These are phyloP conservation scores for Hyphopichia burtonii DNA, from an alignment of 1,139 yeast genomes.

Conservation along the genomic window DNA sequence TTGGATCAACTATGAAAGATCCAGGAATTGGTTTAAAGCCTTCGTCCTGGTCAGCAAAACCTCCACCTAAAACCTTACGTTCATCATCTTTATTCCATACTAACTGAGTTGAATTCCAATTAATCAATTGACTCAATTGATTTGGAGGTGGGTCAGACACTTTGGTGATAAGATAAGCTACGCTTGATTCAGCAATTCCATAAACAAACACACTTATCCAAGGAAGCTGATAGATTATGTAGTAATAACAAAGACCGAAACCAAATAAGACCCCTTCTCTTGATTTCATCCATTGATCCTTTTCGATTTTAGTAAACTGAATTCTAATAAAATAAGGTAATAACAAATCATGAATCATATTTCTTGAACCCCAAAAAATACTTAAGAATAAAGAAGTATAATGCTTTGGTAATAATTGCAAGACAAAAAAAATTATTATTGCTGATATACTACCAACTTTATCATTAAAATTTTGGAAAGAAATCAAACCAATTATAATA, in stretches of 20 bases:
- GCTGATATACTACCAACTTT: slow-evolving; percentile 51
- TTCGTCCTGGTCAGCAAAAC: slow-evolving; percentile 1
- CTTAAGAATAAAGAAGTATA: slow-evolving; percentile 37
- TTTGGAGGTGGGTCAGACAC: slow-evolving; percentile 50
- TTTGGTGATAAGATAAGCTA: slow-evolving; percentile 56
- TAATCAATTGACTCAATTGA: slow-evolving; percentile 17
- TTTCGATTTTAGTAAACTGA: slow-evolving; percentile 45
- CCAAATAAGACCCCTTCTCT: slow-evolving; percentile 62
- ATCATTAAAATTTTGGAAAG: slow-evolving; percentile 45
- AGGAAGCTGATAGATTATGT: slow-evolving; percentile 41
- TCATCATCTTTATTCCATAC: slow-evolving; percentile 22
- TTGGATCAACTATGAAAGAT: slow-evolving; percentile 3
- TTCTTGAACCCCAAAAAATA: slow-evolving; percentile 46
- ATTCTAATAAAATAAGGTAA: slow-evolving; percentile 52
- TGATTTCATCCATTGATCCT: slow-evolving; percentile 51
- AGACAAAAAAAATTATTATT: slow-evolving; percentile 29
- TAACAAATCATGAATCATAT: slow-evolving; percentile 47
- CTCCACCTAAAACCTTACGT: background rate
- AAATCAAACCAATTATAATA: slow-evolving; percentile 37
- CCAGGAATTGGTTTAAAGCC: slow-evolving; percentile 5
- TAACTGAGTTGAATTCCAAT: slow-evolving; percentile 34
- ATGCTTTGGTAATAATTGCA: slow-evolving; percentile 32
- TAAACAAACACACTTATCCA: slow-evolving; percentile 48
- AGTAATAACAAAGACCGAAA: slow-evolving; percentile 51
- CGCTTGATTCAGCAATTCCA: slow-evolving; percentile 54